Evolutionary conservation across 2,329 filamentous ascomycete genomes (phyloP).

Genomic region (Sphaerostilbella broomeana): DNA sequence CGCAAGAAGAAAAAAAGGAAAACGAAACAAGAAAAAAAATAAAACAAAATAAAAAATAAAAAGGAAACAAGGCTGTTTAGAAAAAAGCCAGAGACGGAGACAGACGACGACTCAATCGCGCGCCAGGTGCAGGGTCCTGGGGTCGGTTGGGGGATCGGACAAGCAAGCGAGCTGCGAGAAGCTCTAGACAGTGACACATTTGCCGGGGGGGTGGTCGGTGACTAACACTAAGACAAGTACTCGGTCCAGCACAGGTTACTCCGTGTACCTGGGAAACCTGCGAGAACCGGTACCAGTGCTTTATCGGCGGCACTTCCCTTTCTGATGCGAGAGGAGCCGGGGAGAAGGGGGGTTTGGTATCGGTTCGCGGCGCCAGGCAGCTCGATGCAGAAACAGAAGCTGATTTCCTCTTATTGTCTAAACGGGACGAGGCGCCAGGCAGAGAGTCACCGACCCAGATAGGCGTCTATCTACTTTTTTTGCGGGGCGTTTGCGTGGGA

Average conservation of each 20-base stretch:
- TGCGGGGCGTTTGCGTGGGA: constrained; percentile 14
- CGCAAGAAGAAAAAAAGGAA: constrained; percentile 1
- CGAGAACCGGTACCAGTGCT: no score
- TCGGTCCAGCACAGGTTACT: no score
- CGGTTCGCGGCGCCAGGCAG: constrained; percentile 11
- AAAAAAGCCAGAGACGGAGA: constrained; percentile 9
- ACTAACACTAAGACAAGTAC: constrained; percentile 21
- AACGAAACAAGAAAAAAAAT: constrained; percentile 1
- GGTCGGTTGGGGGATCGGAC: constrained; percentile 11
- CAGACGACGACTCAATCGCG: constrained; percentile 8
- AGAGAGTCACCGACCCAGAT: constrained; percentile 9
- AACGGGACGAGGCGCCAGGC: constrained; percentile 9
- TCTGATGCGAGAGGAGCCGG: no score
- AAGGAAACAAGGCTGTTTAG: no score
- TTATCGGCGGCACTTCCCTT: no score
- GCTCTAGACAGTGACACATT: constrained; percentile 13
- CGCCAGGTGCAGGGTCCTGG: constrained; percentile 13
- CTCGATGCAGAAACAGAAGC: no score
- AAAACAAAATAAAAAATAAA: constrained; percentile 4
- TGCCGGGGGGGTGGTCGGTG: constrained; percentile 19
- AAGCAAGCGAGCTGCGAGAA: constrained; percentile 7
- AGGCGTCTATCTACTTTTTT: constrained; percentile 9
- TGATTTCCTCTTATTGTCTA: no score
- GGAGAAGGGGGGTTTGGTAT: no score
- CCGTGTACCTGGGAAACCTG: no score